Conservation (phyloP, 202 grass and related monocot species). For the Zoysia matrella region DNA sequence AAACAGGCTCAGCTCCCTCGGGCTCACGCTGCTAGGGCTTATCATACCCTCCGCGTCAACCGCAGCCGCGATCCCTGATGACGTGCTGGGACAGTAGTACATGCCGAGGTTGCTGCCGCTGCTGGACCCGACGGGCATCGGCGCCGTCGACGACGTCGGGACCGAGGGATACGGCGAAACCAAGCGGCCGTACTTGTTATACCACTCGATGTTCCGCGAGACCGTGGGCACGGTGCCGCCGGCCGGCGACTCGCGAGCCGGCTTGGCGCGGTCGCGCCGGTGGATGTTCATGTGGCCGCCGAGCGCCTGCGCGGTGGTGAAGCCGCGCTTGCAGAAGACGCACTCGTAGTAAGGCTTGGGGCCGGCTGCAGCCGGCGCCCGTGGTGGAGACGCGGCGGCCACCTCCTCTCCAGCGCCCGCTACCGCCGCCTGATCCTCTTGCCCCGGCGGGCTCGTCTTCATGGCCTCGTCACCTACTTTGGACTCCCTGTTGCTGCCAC, state of each 20-base stretch:
- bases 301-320: constrained; percentile 80
- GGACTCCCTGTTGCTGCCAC: constrained; percentile 23
- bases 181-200: constrained; percentile 25
- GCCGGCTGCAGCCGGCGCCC: neutral
- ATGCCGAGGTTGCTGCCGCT: constrained; percentile 40
- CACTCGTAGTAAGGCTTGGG: constrained; percentile 70
- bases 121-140: neutral
- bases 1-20: constrained; percentile 55
- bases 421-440: neutral
- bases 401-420: neutral
- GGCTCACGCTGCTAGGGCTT: constrained; percentile 40
- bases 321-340: constrained; percentile 81
- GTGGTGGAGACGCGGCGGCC: neutral
- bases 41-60: neutral
- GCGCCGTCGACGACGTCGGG: neutral
- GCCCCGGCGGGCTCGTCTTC: neutral
- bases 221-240: neutral
- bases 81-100: constrained; percentile 15
- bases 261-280: constrained; percentile 64
- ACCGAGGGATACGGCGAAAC: neutral
- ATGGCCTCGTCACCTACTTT: constrained; percentile 40
- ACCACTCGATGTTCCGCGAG: constrained; percentile 26
- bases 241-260: neutral
- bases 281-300: constrained; percentile 96
- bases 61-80: neutral